Evolutionary conservation across 2,329 filamentous ascomycete genomes (phyloP).

Genomic region (Chrysoporthe cubensis): DNA sequence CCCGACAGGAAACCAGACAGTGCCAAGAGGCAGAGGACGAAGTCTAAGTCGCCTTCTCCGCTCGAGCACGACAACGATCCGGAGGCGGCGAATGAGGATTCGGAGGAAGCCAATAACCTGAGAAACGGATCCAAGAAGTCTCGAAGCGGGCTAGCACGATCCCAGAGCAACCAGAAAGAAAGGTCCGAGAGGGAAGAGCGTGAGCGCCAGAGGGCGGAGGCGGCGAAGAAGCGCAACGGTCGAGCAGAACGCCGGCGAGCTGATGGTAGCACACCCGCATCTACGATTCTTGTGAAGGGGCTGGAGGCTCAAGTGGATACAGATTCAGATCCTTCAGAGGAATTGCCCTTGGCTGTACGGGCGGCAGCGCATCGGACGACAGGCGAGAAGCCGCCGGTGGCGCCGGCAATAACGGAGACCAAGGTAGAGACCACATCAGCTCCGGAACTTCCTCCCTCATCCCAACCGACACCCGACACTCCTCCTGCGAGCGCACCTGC

Average conservation of each 20-base stretch:
- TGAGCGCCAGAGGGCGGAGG: constrained; percentile 74
- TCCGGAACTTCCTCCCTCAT: constrained; percentile 49
- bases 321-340: constrained; percentile 77
- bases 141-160: constrained; percentile 57
- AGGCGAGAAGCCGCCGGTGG: constrained; percentile 19
- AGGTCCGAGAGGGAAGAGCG: constrained; percentile 73
- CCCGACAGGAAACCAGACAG: constrained; percentile 66
- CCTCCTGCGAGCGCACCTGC: constrained; percentile 48
- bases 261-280: constrained; percentile 64
- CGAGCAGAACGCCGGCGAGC: constrained; percentile 78
- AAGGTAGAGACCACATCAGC: constrained; percentile 30
- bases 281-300: constrained; percentile 34
- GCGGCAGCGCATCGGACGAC: constrained; percentile 39
- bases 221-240: constrained; percentile 78
- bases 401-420: constrained; percentile 24
- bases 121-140: constrained; percentile 63
- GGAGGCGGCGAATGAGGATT: constrained; percentile 61
- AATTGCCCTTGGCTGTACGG: constrained; percentile 58
- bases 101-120: constrained; percentile 68
- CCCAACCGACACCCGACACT: constrained; percentile 52
- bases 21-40: constrained; percentile 82
- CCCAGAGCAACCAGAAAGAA: constrained; percentile 53
- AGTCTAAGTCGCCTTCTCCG: constrained; percentile 72
- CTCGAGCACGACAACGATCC: constrained; percentile 49
- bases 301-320: constrained; percentile 42